A percentile compares a stretch with the other conserved stretches of the same genome.
These are phyloP conservation scores for Porphyra umbilicalis DNA, from an alignment of 31 red algal genomes.

Conservation along the genomic window DNA sequence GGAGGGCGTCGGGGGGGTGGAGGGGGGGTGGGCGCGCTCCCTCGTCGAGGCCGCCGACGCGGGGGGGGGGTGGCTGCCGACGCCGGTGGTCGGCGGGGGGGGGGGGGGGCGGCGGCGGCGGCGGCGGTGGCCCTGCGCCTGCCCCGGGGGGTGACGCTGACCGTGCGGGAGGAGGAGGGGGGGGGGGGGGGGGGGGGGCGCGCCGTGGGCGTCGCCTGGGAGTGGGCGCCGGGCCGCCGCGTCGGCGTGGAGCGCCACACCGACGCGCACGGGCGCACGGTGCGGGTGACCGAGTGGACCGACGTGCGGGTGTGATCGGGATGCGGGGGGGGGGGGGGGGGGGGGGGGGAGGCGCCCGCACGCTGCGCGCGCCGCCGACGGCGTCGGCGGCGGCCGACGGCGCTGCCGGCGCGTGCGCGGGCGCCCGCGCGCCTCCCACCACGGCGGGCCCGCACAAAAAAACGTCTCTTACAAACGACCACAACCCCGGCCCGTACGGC, in stretches of 20 bases:
- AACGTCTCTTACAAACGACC: too few relatives aligned
- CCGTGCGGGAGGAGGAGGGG: background rate
- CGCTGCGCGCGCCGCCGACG: too few relatives aligned
- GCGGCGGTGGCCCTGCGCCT: background rate
- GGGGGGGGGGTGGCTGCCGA: background rate
- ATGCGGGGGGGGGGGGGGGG: background rate
- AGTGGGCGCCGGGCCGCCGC: background rate
- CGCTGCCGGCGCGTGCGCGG: too few relatives aligned
- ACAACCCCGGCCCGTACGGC: too few relatives aligned
- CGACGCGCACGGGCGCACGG: background rate
- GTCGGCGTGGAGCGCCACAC: background rate
- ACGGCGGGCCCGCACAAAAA: too few relatives aligned
- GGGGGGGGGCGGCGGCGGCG: background rate
- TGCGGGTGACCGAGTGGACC: background rate
- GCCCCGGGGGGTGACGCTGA: background rate
- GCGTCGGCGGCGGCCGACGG: too few relatives aligned
- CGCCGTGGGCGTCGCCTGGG: background rate
- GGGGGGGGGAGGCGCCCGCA: background rate
- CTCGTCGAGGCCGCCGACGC: background rate
- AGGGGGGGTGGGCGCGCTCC: background rate
- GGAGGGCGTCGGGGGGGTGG: background rate
- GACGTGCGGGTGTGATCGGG: background rate
- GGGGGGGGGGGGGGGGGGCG: background rate
- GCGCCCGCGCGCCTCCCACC: too few relatives aligned
- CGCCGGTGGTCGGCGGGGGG: background rate